phyloP scores from a whole-genome alignment of 2,329 filamentous ascomycete species.

The Venturia carpophila region DNA sequence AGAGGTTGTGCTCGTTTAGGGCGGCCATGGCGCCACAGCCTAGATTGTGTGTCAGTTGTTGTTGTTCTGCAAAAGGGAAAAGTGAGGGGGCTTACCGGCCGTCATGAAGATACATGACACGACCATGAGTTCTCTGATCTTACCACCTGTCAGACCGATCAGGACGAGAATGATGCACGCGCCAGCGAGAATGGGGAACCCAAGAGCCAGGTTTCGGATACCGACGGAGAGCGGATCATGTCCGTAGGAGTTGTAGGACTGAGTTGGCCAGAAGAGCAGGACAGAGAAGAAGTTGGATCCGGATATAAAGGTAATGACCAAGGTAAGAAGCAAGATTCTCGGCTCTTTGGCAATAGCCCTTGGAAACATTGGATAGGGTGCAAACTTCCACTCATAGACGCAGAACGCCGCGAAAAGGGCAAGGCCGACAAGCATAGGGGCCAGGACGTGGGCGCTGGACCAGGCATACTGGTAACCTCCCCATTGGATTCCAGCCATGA shows the following conservation, averaged over 20 bases:
- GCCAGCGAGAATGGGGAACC: slow-evolving; percentile 55
- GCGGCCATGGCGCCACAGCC: slow-evolving; percentile 48
- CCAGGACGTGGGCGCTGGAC: slow-evolving; percentile 33
- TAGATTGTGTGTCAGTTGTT: slow-evolving; percentile 21
- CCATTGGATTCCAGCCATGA: slow-evolving; percentile 43
- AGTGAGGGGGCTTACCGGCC: slow-evolving; percentile 37
- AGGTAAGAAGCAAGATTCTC: slow-evolving; percentile 27
- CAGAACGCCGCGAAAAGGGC: slow-evolving; percentile 33
- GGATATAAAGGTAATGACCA: slow-evolving; percentile 30
- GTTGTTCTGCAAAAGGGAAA: too few relatives aligned
- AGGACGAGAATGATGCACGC: slow-evolving; percentile 52
- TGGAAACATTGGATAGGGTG: slow-evolving; percentile 40
- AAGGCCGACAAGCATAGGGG: slow-evolving; percentile 36
- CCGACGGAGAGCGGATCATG: slow-evolving; percentile 57
- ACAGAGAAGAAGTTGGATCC: slow-evolving; percentile 31
- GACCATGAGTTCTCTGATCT: slow-evolving; percentile 54
- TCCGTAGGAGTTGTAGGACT: slow-evolving; percentile 30
- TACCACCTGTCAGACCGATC: slow-evolving; percentile 50
- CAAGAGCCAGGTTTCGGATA: slow-evolving; percentile 57
- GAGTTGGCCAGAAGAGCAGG: slow-evolving; percentile 31
- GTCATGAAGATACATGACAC: slow-evolving; percentile 57
- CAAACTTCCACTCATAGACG: slow-evolving; percentile 32
- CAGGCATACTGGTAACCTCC: slow-evolving; percentile 33
- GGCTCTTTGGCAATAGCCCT: slow-evolving; percentile 27
- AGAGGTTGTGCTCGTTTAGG: slow-evolving; percentile 45